These are phyloP conservation scores for Candida bentonensis DNA, from an alignment of 805 yeast species.

Conservation along the genomic window DNA sequence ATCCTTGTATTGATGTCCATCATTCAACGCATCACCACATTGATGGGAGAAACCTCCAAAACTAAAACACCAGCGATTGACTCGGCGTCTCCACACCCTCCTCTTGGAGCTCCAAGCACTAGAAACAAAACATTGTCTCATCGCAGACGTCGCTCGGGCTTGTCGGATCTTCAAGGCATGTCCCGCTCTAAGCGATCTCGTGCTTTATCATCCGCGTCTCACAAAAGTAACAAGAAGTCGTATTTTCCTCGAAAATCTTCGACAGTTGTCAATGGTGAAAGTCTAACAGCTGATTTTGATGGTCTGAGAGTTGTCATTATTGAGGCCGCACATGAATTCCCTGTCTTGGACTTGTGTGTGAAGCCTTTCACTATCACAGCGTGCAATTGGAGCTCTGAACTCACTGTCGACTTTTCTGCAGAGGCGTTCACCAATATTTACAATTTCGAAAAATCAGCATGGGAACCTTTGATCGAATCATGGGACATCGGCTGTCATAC, in stretches of 20 bases:
- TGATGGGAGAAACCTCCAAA: background rate
- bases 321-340: slow-evolving; percentile 85
- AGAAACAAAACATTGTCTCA: background rate
- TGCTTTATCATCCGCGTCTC: background rate
- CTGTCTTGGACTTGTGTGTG: slow-evolving; percentile 64
- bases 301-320: slow-evolving; percentile 72
- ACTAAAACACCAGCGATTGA: background rate
- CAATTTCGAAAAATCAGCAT: slow-evolving; percentile 76
- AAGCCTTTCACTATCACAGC: slow-evolving; percentile 56
- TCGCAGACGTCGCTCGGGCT: background rate
- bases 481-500: slow-evolving; percentile 70
- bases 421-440: slow-evolving; percentile 62
- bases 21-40: slow-evolving; percentile 45
- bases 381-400: slow-evolving; percentile 74
- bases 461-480: slow-evolving; percentile 92
- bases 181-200: background rate
- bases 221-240: background rate
- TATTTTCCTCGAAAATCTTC: slow-evolving; percentile 5
- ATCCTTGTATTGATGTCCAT: slow-evolving; percentile 66
- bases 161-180: background rate
- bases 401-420: slow-evolving; percentile 52
- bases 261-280: slow-evolving; percentile 52
- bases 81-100: background rate
- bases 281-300: slow-evolving; percentile 46
- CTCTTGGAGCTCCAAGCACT: background rate